Evolutionary conservation across 164 flowering plant genomes (phyloP).

Genomic region (Litsea cubeba): DNA sequence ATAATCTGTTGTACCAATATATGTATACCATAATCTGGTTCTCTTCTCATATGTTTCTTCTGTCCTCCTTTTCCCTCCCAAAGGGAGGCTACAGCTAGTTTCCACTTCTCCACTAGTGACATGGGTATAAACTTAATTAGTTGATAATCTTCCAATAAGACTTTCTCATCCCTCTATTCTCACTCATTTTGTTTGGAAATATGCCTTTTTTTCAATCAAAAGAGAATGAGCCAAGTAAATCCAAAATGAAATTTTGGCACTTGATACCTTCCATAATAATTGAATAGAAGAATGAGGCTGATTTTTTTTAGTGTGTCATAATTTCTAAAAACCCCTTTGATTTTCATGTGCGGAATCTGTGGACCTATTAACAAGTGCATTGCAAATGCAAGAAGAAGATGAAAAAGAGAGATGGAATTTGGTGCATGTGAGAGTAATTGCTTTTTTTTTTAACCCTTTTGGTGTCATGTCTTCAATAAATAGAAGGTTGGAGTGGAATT

Average conservation of each 20-base stretch:
- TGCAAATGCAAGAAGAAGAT: background rate
- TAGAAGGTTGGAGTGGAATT: background rate
- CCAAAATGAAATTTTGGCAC: background rate
- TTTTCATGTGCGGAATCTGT: background rate
- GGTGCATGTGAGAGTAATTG: background rate
- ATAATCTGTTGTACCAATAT: background rate
- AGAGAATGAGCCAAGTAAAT: background rate
- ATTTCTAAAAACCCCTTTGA: background rate
- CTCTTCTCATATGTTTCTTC: background rate
- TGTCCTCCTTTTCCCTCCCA: constrained; percentile 17
- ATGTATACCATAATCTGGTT: constrained; percentile 2
- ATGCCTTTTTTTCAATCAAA: background rate
- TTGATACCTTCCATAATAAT: background rate
- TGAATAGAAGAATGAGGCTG: background rate
- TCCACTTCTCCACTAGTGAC: background rate
- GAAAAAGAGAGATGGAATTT: background rate
- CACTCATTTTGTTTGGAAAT: background rate
- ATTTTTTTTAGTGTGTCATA: background rate
- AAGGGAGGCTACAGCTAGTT: constrained; percentile 12
- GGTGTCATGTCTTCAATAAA: constrained; percentile 2
- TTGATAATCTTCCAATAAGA: constrained; percentile 8
- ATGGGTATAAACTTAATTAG: constrained; percentile 3
- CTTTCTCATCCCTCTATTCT: constrained; percentile 3
- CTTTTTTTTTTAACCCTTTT: background rate
- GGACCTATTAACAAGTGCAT: background rate